These are phyloP conservation scores for Hyphopichia buzzinii DNA, from an alignment of 1,139 yeast species.

Conservation along the genomic window DNA sequence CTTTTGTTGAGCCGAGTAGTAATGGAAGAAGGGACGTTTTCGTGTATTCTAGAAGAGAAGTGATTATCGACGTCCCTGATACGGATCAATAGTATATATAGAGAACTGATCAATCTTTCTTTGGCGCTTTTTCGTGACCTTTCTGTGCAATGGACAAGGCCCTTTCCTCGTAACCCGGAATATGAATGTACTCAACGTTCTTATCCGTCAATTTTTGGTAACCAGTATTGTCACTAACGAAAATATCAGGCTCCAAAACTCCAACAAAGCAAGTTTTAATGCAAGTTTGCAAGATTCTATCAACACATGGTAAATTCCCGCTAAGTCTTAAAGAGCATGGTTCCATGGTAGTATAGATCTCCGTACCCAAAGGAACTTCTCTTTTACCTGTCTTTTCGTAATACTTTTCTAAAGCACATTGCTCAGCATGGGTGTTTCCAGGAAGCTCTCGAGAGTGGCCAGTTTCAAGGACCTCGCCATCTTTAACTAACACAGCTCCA, in stretches of 20 bases:
- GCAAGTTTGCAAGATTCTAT: constrained; percentile 58
- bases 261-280: constrained; percentile 87
- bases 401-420: constrained; percentile 84
- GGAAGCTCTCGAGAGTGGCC: constrained; percentile 91
- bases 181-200: constrained; percentile 71
- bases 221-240: constrained; percentile 77
- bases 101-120: neutral
- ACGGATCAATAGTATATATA: constrained; percentile 9
- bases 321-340: constrained; percentile 90
- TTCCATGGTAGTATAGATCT: constrained; percentile 94
- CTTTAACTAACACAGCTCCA: constrained; percentile 80
- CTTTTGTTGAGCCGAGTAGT: neutral
- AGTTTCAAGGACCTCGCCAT: constrained; percentile 63
- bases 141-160: constrained; percentile 70
- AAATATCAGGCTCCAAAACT: constrained; percentile 84
- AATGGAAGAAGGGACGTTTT: constrained; percentile 43
- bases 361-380: constrained; percentile 72
- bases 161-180: constrained; percentile 81
- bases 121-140: constrained; percentile 54
- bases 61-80: constrained; percentile 37
- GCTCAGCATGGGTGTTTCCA: constrained; percentile 98
- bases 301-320: constrained; percentile 87
- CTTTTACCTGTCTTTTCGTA: constrained; percentile 33
- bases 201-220: constrained; percentile 46
- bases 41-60: constrained; percentile 56